Conservation (phyloP, 2,329 filamentous ascomycete species). For the Aureobasidium sp. region DNA sequence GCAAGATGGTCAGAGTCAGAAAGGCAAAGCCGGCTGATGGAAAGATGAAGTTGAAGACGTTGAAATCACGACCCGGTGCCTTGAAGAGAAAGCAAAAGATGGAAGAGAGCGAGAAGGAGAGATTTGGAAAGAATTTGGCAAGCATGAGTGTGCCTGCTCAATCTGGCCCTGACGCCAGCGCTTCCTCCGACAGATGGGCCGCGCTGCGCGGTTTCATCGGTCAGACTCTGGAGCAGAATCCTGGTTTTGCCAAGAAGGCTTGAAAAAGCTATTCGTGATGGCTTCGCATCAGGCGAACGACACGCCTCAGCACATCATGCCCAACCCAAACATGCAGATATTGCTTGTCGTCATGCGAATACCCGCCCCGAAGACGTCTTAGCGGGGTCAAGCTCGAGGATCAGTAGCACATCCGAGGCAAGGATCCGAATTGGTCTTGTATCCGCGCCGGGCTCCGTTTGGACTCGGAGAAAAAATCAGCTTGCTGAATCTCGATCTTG, state of each 20-base stretch:
- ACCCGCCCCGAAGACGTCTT: too few species aligned
- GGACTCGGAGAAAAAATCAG: not conserved
- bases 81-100: constrained; percentile 76
- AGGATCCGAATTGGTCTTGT: too few species aligned
- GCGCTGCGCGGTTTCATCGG: constrained; percentile 78
- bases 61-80: constrained; percentile 68
- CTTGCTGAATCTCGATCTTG: not conserved
- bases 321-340: not conserved
- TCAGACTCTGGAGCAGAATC: constrained; percentile 80
- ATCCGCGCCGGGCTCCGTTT: not conserved
- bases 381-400: not conserved
- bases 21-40: constrained; percentile 36
- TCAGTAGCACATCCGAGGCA: not conserved
- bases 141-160: constrained; percentile 42
- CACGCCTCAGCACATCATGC: not conserved
- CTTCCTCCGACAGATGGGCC: constrained; percentile 59
- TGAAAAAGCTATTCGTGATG: not conserved
- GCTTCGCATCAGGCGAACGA: not conserved
- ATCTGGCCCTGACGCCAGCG: constrained; percentile 28
- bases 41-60: constrained; percentile 63
- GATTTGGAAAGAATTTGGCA: constrained; percentile 78
- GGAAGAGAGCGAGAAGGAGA: constrained; percentile 69
- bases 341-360: not conserved
- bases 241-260: constrained; percentile 50
- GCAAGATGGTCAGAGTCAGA: constrained; percentile 18